Base-by-base conservation (phyloP, 345 rosid genomes). In the Lagerstroemia speciosa region DNA sequence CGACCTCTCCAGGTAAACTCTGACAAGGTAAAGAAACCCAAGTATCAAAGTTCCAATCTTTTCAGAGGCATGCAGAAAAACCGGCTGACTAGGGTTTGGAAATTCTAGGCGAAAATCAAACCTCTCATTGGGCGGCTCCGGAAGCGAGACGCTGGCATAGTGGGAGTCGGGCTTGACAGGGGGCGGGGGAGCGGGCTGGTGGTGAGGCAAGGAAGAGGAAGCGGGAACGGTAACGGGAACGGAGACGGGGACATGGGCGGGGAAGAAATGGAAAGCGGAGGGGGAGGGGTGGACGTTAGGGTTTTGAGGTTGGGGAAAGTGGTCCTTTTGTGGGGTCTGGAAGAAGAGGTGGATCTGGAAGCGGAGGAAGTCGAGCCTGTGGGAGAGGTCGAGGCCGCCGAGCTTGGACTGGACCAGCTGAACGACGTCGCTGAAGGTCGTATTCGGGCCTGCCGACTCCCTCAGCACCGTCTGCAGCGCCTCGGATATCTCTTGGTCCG, bases 361-460 rank as follows among this genome's bases (percentile, higher is more conserved):
- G n/a, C 75, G 72, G 64, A 80, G 72, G 75, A 80, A 75, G 71
- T 80, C 81, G 55, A 77, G 2, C 71, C 69, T 77, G 71, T 74
- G 72, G 65, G 83, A 71, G 69, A 80, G 80, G 74, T 74, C 76
- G 50, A 55, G 48, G 67, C 43, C 63, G 22, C 83, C 83, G 40
- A 80, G 74, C 80, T 77, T 72, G 67, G 76, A 69, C 78, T 80
- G 72, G 33, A 77, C 71, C 67, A 66, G 68, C 60, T 64, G 68
- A 15, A 77, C 66, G 70, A 80, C 74, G 69, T 73, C 78, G 75
- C 29, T 33, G 48, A 76, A 64, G 40, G 74, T 73, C 30, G 61
- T 64, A 30, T 41, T 76, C 7, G 69, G n/a, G 65, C 24, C 27
- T 0, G 69, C 27, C 6, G 63, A 64, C 33, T 65, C 73, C 57